Base-by-base conservation (phyloP, 495 filamentous ascomycete species). In the Apiosordaria backusii region DNA sequence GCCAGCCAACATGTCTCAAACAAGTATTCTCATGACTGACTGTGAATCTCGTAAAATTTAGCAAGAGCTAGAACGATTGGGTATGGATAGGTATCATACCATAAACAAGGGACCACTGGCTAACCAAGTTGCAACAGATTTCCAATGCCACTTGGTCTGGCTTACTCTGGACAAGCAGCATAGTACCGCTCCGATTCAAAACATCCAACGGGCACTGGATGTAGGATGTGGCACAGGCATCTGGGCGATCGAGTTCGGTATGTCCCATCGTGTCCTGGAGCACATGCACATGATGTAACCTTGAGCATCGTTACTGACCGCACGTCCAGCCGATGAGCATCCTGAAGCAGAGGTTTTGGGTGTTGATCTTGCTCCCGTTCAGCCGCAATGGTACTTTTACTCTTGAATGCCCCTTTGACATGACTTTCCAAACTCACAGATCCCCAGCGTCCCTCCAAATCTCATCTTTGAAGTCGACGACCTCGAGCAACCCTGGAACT, bases 381-480 rank as follows among this genome's bases (percentile, higher is more conserved):
- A 87, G 68, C 82, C 84, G 1, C 27, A 72, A 52, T 79, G 77
- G 60, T 61, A 61, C 2, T 19, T 15, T 19, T 27, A 23, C 19
- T 23, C 55, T 4, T 5, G 4, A 2, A 9, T 50, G n/a, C 13
- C 15, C 26, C 60, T 3, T 13, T 60, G 35, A 15, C 55, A 25
- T 22, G 55, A 21, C 2, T n/a, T n/a, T n/a, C 55, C 23, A 4
- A 61, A 45, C 24, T 25, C 15, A 22, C 16, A 4, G 4, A n/a
- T 27, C 16, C 57, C 2, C 57, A 63, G 40, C 79, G 81, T 85
- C 15, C 84, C 85, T 1, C 78, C 81, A 19, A 88, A 88, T 62
- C 76, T 81, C 57, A 71, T 62, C n/a, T 86, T 86, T 70, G 70
- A 82, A 52, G 77, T 86, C 60, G 83, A 84, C 67, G 82, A 86